A percentile compares a stretch with the other conserved stretches of the same genome.
These are phyloP conservation scores for Fragosphaeria purpurea DNA, from an alignment of 2,329 filamentous ascomycete genomes.

Conservation along the genomic window DNA sequence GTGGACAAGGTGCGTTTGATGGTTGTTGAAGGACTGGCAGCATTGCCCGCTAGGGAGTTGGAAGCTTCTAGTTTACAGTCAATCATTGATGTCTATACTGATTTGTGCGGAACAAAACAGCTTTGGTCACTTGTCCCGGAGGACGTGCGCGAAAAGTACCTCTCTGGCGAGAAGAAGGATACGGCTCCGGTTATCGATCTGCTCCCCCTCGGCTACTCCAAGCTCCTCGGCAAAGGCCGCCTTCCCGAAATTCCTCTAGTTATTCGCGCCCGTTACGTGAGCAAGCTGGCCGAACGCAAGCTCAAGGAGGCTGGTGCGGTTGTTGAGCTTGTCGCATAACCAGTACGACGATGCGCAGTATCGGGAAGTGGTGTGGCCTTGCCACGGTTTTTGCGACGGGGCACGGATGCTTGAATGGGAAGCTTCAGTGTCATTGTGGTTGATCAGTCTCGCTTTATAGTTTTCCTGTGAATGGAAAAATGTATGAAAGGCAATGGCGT, in stretches of 20 bases:
- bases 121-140: constrained; percentile 90
- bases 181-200: constrained; percentile 97
- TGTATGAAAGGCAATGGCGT: too few species aligned
- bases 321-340: constrained; percentile 86
- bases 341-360: too few species aligned
- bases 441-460: too few species aligned
- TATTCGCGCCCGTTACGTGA: constrained; percentile 91
- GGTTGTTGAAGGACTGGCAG: constrained; percentile 14
- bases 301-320: constrained; percentile 97
- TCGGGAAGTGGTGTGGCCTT: too few species aligned
- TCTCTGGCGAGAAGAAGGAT: constrained; percentile 68
- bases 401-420: too few species aligned
- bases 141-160: constrained; percentile 89
- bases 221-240: constrained; percentile 97
- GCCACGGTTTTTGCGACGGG: too few species aligned
- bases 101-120: constrained; percentile 31
- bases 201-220: constrained; percentile 92
- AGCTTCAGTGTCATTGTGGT: too few species aligned
- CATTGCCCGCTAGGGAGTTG: too few species aligned
- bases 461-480: too few species aligned
- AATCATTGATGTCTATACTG: too few species aligned
- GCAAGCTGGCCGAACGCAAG: constrained; percentile 95
- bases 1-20: constrained; percentile 68
- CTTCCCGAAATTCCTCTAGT: constrained; percentile 88
- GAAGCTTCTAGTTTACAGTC: too few species aligned